Evolutionary conservation across 768 basidiomycete genomes (phyloP), one percentile per base, ranked within the genome.

Genomic region (Podaxis carcinomalis): DNA sequence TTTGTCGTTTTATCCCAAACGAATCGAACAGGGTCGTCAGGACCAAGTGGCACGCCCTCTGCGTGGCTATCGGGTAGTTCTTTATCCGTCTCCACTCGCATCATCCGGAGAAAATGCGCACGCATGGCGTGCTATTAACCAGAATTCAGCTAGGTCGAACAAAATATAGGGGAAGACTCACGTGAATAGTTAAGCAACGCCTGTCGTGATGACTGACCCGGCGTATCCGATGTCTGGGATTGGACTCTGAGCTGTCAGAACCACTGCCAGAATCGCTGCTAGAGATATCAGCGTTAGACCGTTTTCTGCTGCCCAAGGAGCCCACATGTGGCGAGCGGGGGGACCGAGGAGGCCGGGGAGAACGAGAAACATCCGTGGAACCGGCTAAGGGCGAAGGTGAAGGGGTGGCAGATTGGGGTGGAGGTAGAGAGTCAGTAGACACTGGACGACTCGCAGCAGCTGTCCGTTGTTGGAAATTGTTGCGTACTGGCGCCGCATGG

Each of bases 1-100:
- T 85, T 88, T 10, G 82, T 77, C 1, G 90, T 92, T 69, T 89
- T 89, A 63, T 87, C 84, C 90, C 90, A 92, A 3, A 90, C 85
- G 64, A 91, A 91, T 19, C 89, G 85, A 13, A 91, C 77, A 1
- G 88, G 82, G n/a, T 85, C 80, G 21, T 77, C 69, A 10, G 75
- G 66, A 2, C 72, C 74, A 1, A 85, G 66, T 2, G 72, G 66
- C 10, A 70, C 74, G 14, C 83, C 86, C 66, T 91, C 89, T 9
- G 67, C 65, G 66, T 89, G 83, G 56, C 81, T 84, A 59, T 83
- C 82, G 0, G 90, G 90, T 6, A 91, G 73, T 1, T 80, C 68
- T 61, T 83, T 83, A 65, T 85, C 87, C 39, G 70, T 78, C 5
- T 80, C 75, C 4, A 88, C 60, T 19, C 77, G 73, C 85, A 92